phyloP scores from a whole-genome alignment of 2,329 filamentous ascomycete genomes.

The Curvularia lunata region DNA sequence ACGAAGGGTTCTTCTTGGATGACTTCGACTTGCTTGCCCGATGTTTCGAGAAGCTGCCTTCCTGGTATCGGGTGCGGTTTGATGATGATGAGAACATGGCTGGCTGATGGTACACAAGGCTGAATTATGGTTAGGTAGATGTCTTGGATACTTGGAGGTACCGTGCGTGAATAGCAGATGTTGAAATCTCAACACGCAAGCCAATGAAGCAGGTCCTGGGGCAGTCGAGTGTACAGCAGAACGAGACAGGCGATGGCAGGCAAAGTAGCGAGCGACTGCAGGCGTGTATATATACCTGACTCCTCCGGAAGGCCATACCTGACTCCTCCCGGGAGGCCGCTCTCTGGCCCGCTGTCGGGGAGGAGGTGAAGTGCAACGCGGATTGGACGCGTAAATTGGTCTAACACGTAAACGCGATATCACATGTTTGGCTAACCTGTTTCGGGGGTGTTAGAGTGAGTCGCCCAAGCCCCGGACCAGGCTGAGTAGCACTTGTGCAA shows the following conservation, averaged over 20 bases:
- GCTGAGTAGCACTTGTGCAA: constrained; percentile 36
- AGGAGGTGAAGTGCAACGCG: constrained; percentile 35
- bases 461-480: constrained; percentile 28
- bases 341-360: constrained; percentile 37
- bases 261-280: constrained; percentile 33
- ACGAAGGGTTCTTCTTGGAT: constrained; percentile 47
- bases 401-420: constrained; percentile 46
- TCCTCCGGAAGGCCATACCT: constrained; percentile 45
- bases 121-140: constrained; percentile 2
- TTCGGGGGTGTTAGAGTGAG: constrained; percentile 34
- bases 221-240: constrained; percentile 34
- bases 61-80: constrained; percentile 38
- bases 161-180: constrained; percentile 40
- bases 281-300: constrained; percentile 44
- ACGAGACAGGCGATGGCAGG: constrained; percentile 36
- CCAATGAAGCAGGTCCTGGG: constrained; percentile 35
- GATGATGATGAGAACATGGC: constrained; percentile 50
- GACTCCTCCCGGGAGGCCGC: constrained; percentile 40
- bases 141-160: constrained; percentile 38
- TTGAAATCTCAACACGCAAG: constrained; percentile 36
- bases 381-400: constrained; percentile 44
- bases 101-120: constrained; percentile 15
- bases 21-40: constrained; percentile 49
- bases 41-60: constrained; percentile 49
- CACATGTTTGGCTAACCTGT: constrained; percentile 41